These are phyloP conservation scores for Tolypocladium paradoxum DNA, from an alignment of 2,329 filamentous ascomycete genomes.

Conservation along the genomic window DNA sequence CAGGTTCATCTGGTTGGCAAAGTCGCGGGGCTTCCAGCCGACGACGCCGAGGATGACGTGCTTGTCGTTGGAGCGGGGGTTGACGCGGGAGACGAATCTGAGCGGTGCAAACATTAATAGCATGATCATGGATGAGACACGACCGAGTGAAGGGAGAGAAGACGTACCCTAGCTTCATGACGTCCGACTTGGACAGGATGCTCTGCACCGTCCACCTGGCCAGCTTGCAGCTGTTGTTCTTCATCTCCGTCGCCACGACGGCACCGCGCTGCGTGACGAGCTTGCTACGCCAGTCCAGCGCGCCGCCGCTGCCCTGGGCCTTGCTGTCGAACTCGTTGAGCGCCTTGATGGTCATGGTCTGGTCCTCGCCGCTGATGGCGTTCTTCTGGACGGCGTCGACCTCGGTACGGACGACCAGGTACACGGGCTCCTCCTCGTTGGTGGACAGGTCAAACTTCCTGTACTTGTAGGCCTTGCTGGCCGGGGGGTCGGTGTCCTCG, in stretches of 20 bases:
- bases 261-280: conserved; percentile 90
- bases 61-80: conserved; percentile 84
- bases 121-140: neutral
- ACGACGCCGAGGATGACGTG: conserved; percentile 93
- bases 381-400: conserved; percentile 95
- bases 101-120: conserved; percentile 16
- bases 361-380: conserved; percentile 81
- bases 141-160: neutral
- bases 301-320: conserved; percentile 87
- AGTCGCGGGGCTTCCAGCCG: conserved; percentile 96
- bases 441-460: conserved; percentile 91
- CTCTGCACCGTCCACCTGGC: conserved; percentile 95
- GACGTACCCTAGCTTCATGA: conserved; percentile 91
- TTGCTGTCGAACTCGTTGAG: conserved; percentile 99
- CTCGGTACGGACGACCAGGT: conserved; percentile 89
- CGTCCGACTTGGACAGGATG: conserved; percentile 92
- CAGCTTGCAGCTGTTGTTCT: conserved; percentile 99
- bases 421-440: conserved; percentile 86
- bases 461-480: conserved; percentile 98
- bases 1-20: conserved; percentile 95
- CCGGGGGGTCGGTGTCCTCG: conserved; percentile 86
- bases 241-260: conserved; percentile 98
- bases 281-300: conserved; percentile 95
- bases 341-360: conserved; percentile 85
- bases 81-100: conserved; percentile 89